Conservation (phyloP, 176 grass and related monocot genomes). For the Phyllostachys edulis region DNA sequence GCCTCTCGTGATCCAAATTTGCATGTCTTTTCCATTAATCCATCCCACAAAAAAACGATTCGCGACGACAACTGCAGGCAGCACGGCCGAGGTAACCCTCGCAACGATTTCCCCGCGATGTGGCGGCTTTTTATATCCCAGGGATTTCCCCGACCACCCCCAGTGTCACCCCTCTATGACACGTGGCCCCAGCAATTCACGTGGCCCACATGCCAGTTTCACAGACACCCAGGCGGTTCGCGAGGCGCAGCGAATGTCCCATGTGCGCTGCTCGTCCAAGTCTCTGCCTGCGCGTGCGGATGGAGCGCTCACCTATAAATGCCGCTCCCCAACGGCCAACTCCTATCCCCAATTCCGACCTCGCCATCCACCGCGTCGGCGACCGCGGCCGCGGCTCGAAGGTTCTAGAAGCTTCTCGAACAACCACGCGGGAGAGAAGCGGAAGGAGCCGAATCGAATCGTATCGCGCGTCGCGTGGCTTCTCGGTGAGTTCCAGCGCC, state of each 20-base stretch:
- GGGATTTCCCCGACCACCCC: neutral
- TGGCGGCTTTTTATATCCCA: neutral
- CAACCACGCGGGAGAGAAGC: neutral
- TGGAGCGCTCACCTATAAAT: slow-evolving; percentile 37
- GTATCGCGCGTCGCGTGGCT: neutral
- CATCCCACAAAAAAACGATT: neutral
- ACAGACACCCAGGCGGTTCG: neutral
- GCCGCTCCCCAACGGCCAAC: slow-evolving; percentile 5
- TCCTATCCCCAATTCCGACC: slow-evolving; percentile 9
- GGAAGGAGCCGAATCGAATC: neutral
- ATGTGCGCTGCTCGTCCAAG: slow-evolving; percentile 18
- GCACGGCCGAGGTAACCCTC: neutral
- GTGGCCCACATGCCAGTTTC: neutral
- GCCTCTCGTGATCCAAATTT: neutral
- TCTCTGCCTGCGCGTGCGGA: slow-evolving; percentile 8
- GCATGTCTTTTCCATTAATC: neutral
- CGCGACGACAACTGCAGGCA: neutral
- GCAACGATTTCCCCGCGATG: neutral
- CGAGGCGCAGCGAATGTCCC: neutral
- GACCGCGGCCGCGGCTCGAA: slow-evolving; percentile 16
- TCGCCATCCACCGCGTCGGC: slow-evolving; percentile 16
- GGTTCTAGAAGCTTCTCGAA: neutral
- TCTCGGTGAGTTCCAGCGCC: neutral
- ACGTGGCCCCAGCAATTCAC: neutral
- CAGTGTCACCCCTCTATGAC: neutral